Percentiles rank a stretch among this genome's conserved stretches.
These are phyloP conservation scores for Cladorrhinum samala DNA, from an alignment of 495 filamentous ascomycete species.

Conservation along the genomic window DNA sequence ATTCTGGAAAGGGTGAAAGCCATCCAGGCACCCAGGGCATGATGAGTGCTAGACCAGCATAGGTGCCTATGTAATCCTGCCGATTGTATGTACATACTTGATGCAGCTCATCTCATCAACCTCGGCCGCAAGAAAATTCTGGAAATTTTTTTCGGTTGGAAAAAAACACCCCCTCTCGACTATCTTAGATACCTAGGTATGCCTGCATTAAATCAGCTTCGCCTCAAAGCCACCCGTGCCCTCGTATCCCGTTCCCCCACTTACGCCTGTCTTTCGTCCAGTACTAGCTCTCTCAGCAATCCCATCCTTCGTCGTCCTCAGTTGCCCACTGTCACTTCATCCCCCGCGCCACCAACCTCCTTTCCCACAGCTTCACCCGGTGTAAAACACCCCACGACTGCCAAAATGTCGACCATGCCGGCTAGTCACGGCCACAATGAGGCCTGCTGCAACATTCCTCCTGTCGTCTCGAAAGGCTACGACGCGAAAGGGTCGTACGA, in stretches of 20 bases:
- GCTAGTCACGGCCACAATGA: conserved; percentile 49
- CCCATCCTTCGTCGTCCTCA: background rate
- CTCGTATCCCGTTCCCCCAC: conserved; percentile 4
- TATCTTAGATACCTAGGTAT: too few species aligned
- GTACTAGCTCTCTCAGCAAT: conserved; percentile 4
- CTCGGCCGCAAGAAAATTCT: too few species aligned
- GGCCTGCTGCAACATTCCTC: conserved; percentile 65
- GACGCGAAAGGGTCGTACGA: conserved; percentile 59
- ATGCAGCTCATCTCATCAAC: too few species aligned
- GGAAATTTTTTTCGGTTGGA: too few species aligned
- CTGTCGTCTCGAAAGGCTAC: conserved; percentile 57
- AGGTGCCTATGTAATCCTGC: too few species aligned
- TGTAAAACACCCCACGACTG: conserved; percentile 7
- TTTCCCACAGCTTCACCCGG: background rate
- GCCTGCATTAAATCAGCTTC: conserved; percentile 14
- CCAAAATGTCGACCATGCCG: conserved; percentile 47
- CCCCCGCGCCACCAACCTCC: background rate
- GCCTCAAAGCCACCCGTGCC: conserved; percentile 9
- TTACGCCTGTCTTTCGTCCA: conserved; percentile 9
- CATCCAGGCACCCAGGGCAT: too few species aligned
- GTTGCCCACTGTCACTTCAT: background rate
- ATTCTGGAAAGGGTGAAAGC: too few species aligned
- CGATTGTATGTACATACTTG: too few species aligned
- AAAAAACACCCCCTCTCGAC: too few species aligned
- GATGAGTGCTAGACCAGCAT: too few species aligned